Percentiles rank a stretch among this genome's conserved stretches.
Conservation (phyloP, 768 basidiomycete species). For the Sistotremastrum niveocremeum region DNA sequence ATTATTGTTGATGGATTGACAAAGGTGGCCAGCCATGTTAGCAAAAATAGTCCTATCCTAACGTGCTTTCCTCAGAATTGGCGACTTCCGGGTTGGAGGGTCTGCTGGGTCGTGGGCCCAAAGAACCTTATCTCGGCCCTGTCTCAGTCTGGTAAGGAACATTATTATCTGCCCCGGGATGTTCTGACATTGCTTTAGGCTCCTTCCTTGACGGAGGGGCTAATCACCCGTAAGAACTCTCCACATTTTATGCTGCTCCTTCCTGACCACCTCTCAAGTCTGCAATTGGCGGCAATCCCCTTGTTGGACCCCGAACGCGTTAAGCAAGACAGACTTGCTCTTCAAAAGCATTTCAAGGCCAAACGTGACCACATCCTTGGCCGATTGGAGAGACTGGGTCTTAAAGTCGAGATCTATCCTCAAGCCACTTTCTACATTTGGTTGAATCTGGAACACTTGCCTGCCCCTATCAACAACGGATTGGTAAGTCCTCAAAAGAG, state of each 20-base stretch:
- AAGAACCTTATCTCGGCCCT: conserved; percentile 80
- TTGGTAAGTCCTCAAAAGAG: conserved; percentile 32
- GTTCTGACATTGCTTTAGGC: conserved; percentile 21
- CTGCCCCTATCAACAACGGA: conserved; percentile 77
- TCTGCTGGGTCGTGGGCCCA: conserved; percentile 90
- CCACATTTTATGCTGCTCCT: background rate
- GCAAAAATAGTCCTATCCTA: background rate
- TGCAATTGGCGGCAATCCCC: conserved; percentile 81
- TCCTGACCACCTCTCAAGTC: conserved; percentile 22
- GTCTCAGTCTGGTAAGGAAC: conserved; percentile 61
- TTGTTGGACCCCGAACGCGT: conserved; percentile 65
- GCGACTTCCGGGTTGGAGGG: conserved; percentile 89
- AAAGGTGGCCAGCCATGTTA: conserved; percentile 37
- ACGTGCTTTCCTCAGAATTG: conserved; percentile 49
- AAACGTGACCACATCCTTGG: conserved; percentile 85
- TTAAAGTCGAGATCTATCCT: conserved; percentile 68
- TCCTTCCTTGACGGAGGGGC: conserved; percentile 94
- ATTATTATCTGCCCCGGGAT: background rate
- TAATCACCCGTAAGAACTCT: conserved; percentile 64
- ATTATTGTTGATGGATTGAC: conserved; percentile 88
- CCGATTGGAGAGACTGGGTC: conserved; percentile 63
- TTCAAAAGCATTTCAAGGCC: conserved; percentile 81
- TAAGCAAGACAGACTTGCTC: conserved; percentile 58
- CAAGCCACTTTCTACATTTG: conserved; percentile 88
- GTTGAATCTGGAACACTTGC: conserved; percentile 73